These are phyloP conservation scores for Nakazawaea ambrosiae DNA, from an alignment of 805 yeast genomes.

Conservation along the genomic window DNA sequence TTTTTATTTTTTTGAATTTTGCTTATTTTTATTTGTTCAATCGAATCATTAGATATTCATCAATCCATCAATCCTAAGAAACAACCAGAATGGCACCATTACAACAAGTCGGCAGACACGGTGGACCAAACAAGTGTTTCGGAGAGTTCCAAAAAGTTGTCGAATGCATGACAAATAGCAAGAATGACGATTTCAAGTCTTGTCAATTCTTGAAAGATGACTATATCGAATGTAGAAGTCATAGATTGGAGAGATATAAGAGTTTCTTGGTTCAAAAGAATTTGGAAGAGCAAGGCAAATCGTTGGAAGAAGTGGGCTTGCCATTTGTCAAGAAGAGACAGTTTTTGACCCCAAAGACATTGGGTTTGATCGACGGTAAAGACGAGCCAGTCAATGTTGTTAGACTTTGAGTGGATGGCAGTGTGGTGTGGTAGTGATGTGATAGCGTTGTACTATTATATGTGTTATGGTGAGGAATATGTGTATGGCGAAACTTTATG, in stretches of 20 bases:
- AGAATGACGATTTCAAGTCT: slow-evolving; percentile 22
- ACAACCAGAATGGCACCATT: slow-evolving; percentile 13
- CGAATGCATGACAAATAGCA: slow-evolving; percentile 29
- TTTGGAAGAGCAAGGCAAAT: slow-evolving; percentile 20
- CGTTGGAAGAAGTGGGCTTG: slow-evolving; percentile 26
- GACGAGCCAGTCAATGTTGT: slow-evolving; percentile 14
- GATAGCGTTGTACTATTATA: too few relatives aligned
- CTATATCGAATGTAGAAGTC: slow-evolving; percentile 31
- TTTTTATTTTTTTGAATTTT: too few relatives aligned
- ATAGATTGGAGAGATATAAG: slow-evolving; percentile 28
- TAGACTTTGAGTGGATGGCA: slow-evolving; percentile 7
- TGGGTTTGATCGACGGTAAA: slow-evolving; percentile 29
- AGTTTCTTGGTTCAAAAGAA: slow-evolving; percentile 26
- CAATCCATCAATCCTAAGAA: not conserved
- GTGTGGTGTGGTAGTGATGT: not conserved
- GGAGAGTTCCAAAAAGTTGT: slow-evolving; percentile 29
- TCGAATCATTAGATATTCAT: too few relatives aligned
- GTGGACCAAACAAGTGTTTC: slow-evolving; percentile 32
- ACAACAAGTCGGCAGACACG: slow-evolving; percentile 18
- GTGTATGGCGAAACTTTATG: too few relatives aligned
- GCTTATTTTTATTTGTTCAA: too few relatives aligned
- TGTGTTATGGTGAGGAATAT: too few relatives aligned
- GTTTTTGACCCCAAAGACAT: slow-evolving; percentile 29
- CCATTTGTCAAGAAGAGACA: slow-evolving; percentile 32
- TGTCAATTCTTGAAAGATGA: slow-evolving; percentile 26